Evolutionary conservation across 2,329 filamentous ascomycete species (phyloP).

Genomic region (Pseudogymnoascus sp.): DNA sequence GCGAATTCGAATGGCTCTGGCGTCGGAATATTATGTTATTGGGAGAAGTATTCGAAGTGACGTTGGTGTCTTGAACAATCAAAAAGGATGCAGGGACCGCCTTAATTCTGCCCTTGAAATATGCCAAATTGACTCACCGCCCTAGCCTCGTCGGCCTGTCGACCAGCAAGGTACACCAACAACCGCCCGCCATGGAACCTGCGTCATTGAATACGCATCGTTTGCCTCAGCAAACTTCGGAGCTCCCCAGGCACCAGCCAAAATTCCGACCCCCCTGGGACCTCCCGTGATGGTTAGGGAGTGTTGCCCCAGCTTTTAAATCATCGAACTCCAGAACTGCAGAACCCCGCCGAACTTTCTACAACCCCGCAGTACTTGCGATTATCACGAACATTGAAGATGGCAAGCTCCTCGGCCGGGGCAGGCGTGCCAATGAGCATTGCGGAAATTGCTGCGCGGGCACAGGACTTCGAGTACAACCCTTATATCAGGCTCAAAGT

Average conservation of each 20-base stretch:
- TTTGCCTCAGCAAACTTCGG: background rate
- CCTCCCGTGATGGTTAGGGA: constrained; percentile 5
- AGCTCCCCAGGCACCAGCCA: constrained; percentile 5
- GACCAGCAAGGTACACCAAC: constrained; percentile 6
- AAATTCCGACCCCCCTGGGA: background rate
- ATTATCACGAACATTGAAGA: constrained; percentile 14
- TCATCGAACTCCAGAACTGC: too few relatives aligned
- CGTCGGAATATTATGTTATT: background rate
- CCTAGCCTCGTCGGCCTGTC: constrained; percentile 7
- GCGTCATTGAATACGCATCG: constrained; percentile 2
- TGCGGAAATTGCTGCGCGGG: constrained; percentile 67
- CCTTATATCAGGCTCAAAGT: constrained; percentile 65
- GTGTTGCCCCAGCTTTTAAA: background rate
- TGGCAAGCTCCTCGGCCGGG: constrained; percentile 23
- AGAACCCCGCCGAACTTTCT: background rate
- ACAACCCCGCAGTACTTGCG: background rate
- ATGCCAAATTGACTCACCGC: constrained; percentile 1
- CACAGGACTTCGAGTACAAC: constrained; percentile 75
- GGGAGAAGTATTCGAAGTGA: background rate
- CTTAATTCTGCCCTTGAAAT: background rate
- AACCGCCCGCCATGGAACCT: background rate
- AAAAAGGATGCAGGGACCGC: constrained; percentile 2
- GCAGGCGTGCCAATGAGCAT: constrained; percentile 54
- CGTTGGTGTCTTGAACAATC: background rate
- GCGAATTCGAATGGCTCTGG: background rate